Evolutionary conservation across 176 grass and related monocot species (phyloP).

Genomic region (Rhynchospora pubera): DNA sequence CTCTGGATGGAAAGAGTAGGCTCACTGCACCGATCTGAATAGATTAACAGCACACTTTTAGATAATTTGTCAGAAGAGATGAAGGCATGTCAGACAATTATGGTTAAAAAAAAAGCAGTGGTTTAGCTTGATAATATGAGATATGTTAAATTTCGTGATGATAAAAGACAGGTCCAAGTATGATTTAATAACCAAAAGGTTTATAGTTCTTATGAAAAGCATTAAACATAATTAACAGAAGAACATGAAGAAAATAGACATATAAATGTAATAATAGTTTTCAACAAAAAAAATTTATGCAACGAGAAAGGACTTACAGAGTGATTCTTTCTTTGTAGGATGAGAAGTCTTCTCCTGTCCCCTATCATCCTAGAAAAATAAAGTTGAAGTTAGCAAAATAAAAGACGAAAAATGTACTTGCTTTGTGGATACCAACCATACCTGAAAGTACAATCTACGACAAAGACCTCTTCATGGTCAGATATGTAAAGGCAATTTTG

Average conservation of each 20-base stretch:
- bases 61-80: neutral
- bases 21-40: neutral
- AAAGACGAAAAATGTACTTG: neutral
- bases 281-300: neutral
- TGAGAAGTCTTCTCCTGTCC: neutral
- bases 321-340: neutral
- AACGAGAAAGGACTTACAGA: slow-evolving; percentile 4
- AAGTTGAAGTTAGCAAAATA: neutral
- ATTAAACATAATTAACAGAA: neutral
- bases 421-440: neutral
- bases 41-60: neutral
- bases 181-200: neutral
- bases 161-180: neutral
- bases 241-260: neutral
- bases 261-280: neutral
- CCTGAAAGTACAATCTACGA: neutral
- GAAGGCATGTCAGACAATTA: neutral
- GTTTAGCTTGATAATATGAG: neutral
- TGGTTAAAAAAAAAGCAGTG: neutral
- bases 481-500: too few species aligned
- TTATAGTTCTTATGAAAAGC: neutral
- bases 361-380: slow-evolving; percentile 12
- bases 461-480: too few species aligned
- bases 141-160: neutral
- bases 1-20: neutral